phyloP scores from a whole-genome alignment of 192 early-diverging fungal species.

The Coemansia sp. region DNA sequence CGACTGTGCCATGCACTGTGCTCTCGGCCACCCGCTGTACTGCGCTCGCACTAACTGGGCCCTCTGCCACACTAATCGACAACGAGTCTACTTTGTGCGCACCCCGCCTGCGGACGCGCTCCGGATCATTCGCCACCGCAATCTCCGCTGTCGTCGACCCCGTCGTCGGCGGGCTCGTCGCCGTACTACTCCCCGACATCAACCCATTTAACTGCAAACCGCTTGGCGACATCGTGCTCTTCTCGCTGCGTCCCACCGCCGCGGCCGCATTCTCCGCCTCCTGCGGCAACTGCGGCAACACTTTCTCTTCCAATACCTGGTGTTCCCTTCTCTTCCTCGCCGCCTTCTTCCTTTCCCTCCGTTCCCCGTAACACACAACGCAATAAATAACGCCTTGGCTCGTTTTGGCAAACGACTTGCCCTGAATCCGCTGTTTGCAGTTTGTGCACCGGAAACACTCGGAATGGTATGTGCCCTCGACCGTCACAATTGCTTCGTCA shows the following conservation, averaged over 20 bases:
- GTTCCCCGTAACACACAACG: constrained; percentile 67
- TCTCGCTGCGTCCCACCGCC: constrained; percentile 3
- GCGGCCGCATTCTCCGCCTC: constrained; percentile 23
- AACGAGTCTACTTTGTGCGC: constrained; percentile 17
- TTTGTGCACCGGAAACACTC: constrained; percentile 78
- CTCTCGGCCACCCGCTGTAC: neutral
- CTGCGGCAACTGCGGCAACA: constrained; percentile 46
- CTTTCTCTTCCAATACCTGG: constrained; percentile 45
- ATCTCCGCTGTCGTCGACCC: neutral
- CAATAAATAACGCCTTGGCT: constrained; percentile 76
- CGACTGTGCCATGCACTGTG: neutral
- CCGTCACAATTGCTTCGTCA: constrained; percentile 84
- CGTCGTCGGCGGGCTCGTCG: constrained; percentile 10
- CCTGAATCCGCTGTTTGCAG: constrained; percentile 72
- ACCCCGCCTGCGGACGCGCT: constrained; percentile 21
- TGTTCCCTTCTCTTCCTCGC: constrained; percentile 56
- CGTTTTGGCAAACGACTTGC: constrained; percentile 77
- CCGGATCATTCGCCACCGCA: neutral
- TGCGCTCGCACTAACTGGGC: neutral
- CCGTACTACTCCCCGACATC: constrained; percentile 3
- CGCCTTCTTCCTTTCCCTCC: constrained; percentile 64
- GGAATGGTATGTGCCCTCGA: constrained; percentile 75
- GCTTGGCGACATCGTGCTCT: neutral
- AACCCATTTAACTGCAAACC: neutral
- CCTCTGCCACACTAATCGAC: constrained; percentile 9